Percentiles rank a stretch among this genome's conserved stretches.
These are phyloP conservation scores for Leccinum solheimii DNA, from an alignment of 1,284 basidiomycete species.

Conservation along the genomic window DNA sequence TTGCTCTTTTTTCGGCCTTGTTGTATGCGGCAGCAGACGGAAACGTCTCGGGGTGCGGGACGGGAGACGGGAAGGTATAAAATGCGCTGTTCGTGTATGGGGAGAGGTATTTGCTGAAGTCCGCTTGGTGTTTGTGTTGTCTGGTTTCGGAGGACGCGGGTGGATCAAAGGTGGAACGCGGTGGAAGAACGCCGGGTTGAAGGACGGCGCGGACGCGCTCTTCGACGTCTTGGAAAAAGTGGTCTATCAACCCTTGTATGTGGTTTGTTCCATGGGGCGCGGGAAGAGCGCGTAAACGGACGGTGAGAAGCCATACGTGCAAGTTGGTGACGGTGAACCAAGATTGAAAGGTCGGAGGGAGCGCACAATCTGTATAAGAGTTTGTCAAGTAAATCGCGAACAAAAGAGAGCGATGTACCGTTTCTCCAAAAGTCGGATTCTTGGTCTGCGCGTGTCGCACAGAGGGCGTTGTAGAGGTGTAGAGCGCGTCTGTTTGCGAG, in stretches of 20 bases:
- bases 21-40: slow-evolving; percentile 22
- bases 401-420: slow-evolving; percentile 41
- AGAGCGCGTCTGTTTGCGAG: slow-evolving; percentile 59
- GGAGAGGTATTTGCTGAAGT: slow-evolving; percentile 20
- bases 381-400: not conserved
- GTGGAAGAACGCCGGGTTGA: slow-evolving; percentile 48
- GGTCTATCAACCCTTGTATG: slow-evolving; percentile 85
- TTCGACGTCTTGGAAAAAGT: slow-evolving; percentile 96
- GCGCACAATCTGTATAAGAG: slow-evolving; percentile 60
- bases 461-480: slow-evolving; percentile 58
- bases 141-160: slow-evolving; percentile 13
- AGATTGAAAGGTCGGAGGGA: slow-evolving; percentile 95
- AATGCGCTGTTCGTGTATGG: slow-evolving; percentile 41
- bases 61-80: slow-evolving; percentile 50
- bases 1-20: slow-evolving; percentile 40
- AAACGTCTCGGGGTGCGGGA: slow-evolving; percentile 26
- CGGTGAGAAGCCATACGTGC: slow-evolving; percentile 89
- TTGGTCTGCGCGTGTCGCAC: slow-evolving; percentile 57
- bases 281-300: slow-evolving; percentile 86
- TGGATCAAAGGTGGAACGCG: slow-evolving; percentile 24
- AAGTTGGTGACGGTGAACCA: slow-evolving; percentile 97
- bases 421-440: slow-evolving; percentile 66
- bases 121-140: slow-evolving; percentile 12
- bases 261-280: slow-evolving; percentile 62
- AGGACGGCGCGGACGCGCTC: slow-evolving; percentile 85